A percentile compares a stretch with the other conserved stretches of the same genome.
phyloP scores from a whole-genome alignment of 176 grass and related monocot genomes.

The Dactylis glomerata region DNA sequence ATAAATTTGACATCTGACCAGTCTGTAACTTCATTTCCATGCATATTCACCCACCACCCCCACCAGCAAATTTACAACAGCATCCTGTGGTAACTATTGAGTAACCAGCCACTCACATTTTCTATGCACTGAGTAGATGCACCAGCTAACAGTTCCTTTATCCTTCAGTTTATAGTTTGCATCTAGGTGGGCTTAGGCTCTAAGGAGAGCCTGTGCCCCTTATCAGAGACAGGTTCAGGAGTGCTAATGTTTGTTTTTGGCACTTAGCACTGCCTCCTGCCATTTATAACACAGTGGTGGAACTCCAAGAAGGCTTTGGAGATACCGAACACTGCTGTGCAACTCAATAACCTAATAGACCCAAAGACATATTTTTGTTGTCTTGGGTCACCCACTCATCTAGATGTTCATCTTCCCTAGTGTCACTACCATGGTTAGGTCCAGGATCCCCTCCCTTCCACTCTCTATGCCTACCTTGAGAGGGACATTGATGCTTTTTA shows the following conservation, averaged over 20 bases:
- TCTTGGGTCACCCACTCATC: conserved; percentile 71
- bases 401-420: conserved; percentile 53
- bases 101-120: conserved; percentile 42
- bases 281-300: conserved; percentile 56
- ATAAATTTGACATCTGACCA: conserved; percentile 42
- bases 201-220: conserved; percentile 74
- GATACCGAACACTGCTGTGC: conserved; percentile 41
- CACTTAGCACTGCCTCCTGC: conserved; percentile 68
- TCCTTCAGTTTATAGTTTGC: conserved; percentile 59
- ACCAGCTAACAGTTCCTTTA: conserved; percentile 52
- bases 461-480: conserved; percentile 7
- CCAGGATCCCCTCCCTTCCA: conserved; percentile 27
- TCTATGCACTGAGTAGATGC: conserved; percentile 46
- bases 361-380: conserved; percentile 80
- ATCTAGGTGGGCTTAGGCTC: conserved; percentile 72
- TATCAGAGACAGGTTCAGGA: conserved; percentile 72
- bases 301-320: conserved; percentile 86
- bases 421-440: conserved; percentile 88
- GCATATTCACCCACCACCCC: not conserved
- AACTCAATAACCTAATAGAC: conserved; percentile 46
- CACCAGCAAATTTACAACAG: conserved; percentile 43
- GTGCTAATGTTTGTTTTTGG: conserved; percentile 91
- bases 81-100: conserved; percentile 39
- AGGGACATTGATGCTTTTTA: conserved; percentile 47
- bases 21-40: conserved; percentile 25